phyloP scores from a whole-genome alignment of 352 stramenopile species.

The Phytophthora brassicae region DNA sequence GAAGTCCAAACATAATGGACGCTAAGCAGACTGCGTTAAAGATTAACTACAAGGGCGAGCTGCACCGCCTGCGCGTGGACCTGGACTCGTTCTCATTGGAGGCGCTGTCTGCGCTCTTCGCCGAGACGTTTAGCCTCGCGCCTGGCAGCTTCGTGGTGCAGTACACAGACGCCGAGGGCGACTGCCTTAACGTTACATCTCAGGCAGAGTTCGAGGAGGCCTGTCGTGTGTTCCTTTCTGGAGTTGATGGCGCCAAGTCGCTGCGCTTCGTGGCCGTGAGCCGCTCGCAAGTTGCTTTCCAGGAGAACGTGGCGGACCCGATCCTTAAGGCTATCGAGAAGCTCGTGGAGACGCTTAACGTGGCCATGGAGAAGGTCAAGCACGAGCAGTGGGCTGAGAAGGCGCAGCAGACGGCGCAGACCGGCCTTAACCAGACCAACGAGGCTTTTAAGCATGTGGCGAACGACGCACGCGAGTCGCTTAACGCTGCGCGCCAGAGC shows the following conservation, averaged over 20 bases:
- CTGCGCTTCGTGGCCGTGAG: conserved; percentile 71
- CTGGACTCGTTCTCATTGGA: conserved; percentile 50
- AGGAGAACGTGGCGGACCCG: conserved; percentile 78
- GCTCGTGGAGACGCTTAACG: conserved; percentile 75
- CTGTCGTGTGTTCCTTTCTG: conserved; percentile 53
- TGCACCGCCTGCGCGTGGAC: conserved; percentile 77
- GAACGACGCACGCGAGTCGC: conserved; percentile 57
- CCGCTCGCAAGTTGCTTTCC: conserved; percentile 63
- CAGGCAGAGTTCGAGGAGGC: conserved; percentile 68
- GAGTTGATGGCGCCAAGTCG: conserved; percentile 39
- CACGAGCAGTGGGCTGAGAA: conserved; percentile 76
- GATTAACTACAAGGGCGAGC: conserved; percentile 82
- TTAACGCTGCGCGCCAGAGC: conserved; percentile 47
- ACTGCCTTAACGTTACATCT: conserved; percentile 72
- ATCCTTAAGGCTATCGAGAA: conserved; percentile 84
- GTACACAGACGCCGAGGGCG: conserved; percentile 80
- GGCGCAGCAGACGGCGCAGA: conserved; percentile 50
- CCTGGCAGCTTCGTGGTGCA: conserved; percentile 64
- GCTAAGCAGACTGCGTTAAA: conserved; percentile 68
- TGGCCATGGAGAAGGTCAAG: conserved; percentile 84
- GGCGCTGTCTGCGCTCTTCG: conserved; percentile 56
- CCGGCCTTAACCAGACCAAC: conserved; percentile 58
- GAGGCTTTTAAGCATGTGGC: conserved; percentile 61
- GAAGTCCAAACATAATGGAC: conserved; percentile 35
- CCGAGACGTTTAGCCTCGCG: conserved; percentile 56